These are phyloP conservation scores for Alternaria triticina DNA, from an alignment of 2,329 filamentous ascomycete species.

Conservation along the genomic window DNA sequence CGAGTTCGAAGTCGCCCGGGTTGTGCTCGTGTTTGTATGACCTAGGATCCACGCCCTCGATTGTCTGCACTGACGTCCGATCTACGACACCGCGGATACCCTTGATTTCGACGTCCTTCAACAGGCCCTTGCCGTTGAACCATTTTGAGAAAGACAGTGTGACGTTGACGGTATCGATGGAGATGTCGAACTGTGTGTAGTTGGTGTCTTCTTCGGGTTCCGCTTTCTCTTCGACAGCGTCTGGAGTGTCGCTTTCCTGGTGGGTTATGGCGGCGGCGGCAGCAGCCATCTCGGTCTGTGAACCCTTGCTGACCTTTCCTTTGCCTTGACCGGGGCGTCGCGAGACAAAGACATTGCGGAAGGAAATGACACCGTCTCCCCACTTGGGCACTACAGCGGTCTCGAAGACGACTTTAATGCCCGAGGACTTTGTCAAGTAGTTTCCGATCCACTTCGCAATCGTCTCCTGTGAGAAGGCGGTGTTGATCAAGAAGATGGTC, in stretches of 20 bases:
- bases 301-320: slow-evolving; percentile 90
- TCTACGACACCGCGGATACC: slow-evolving; percentile 93
- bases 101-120: slow-evolving; percentile 92
- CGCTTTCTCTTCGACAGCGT: slow-evolving; percentile 46
- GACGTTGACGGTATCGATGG: slow-evolving; percentile 93
- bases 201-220: slow-evolving; percentile 83
- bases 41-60: slow-evolving; percentile 76
- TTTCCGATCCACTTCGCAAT: slow-evolving; percentile 92
- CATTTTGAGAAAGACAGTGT: slow-evolving; percentile 97
- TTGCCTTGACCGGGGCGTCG: slow-evolving; percentile 81
- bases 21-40: slow-evolving; percentile 87
- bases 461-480: slow-evolving; percentile 95
- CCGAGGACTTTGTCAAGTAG: slow-evolving; percentile 91
- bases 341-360: slow-evolving; percentile 96
- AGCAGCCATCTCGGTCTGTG: slow-evolving; percentile 81
- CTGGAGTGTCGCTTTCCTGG: slow-evolving; percentile 45
- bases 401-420: slow-evolving; percentile 93
- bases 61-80: slow-evolving; percentile 80
- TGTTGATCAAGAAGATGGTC: slow-evolving; percentile 89
- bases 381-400: slow-evolving; percentile 97
- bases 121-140: slow-evolving; percentile 94
- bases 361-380: slow-evolving; percentile 93
- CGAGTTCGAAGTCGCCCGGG: slow-evolving; percentile 94
- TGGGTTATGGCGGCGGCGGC: slow-evolving; percentile 76
- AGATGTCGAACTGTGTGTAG: slow-evolving; percentile 96